Percentiles rank a stretch among this genome's conserved stretches.
These are phyloP conservation scores for Ananas comosus DNA, from an alignment of 176 grass and related monocot species.

Conservation along the genomic window DNA sequence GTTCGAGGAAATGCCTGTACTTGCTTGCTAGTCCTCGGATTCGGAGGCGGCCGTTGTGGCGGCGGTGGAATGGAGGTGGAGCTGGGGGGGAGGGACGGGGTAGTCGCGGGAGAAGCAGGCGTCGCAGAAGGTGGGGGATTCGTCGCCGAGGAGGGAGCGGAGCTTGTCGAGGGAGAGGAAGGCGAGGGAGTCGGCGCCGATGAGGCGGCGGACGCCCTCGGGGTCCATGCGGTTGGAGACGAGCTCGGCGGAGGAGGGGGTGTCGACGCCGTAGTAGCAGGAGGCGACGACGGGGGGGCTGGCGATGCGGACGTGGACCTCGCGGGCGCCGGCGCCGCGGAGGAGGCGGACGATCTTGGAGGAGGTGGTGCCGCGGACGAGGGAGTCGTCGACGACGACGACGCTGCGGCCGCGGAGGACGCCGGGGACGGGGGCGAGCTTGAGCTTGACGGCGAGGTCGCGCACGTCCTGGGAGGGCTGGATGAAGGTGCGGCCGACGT, in stretches of 20 bases:
- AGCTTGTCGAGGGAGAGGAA: constrained; percentile 81
- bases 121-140: constrained; percentile 59
- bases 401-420: constrained; percentile 81
- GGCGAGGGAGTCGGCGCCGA: constrained; percentile 72
- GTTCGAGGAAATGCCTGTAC: too few species aligned
- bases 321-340: constrained; percentile 70
- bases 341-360: constrained; percentile 83
- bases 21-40: constrained; percentile 21
- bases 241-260: constrained; percentile 63
- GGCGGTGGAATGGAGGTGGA: constrained; percentile 20
- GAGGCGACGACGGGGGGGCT: constrained; percentile 76
- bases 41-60: background rate
- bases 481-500: constrained; percentile 90
- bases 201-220: constrained; percentile 48
- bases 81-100: constrained; percentile 41
- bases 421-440: constrained; percentile 65
- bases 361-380: constrained; percentile 91
- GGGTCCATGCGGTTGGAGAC: constrained; percentile 70
- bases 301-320: constrained; percentile 93
- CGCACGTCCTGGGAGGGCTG: constrained; percentile 73
- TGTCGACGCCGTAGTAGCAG: constrained; percentile 91
- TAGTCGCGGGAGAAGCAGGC: constrained; percentile 75
- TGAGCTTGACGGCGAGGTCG: constrained; percentile 84
- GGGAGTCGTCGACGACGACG: constrained; percentile 84
- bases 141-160: constrained; percentile 48